Evolutionary conservation across 2,329 filamentous ascomycete genomes (phyloP).

Genomic region (Diplodia sapinea): DNA sequence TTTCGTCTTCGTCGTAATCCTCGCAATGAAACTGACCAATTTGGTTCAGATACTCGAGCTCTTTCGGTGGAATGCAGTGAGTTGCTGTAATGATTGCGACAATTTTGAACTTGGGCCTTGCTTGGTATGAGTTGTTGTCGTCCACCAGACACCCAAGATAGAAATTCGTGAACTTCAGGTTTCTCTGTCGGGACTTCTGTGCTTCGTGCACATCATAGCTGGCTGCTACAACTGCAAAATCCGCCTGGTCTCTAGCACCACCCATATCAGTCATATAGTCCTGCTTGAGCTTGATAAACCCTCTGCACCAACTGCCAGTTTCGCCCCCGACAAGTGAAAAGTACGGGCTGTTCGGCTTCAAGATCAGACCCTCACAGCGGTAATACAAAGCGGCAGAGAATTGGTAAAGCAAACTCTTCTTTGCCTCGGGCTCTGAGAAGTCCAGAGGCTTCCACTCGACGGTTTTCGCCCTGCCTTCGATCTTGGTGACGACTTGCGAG

Average conservation of each 20-base stretch:
- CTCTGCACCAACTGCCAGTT: conserved; percentile 32
- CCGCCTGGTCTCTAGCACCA: conserved; percentile 68
- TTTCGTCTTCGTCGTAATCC: conserved; percentile 37
- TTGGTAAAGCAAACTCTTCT: conserved; percentile 59
- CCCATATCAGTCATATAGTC: conserved; percentile 81
- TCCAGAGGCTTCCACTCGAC: conserved; percentile 71
- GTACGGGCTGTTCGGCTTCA: conserved; percentile 83
- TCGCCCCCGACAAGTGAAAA: conserved; percentile 54
- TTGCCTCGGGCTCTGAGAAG: conserved; percentile 62
- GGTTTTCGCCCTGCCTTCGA: conserved; percentile 68
- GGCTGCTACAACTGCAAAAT: conserved; percentile 80
- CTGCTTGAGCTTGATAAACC: conserved; percentile 84
- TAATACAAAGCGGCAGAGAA: conserved; percentile 72
- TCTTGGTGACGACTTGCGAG: conserved; percentile 59
- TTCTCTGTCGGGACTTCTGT: conserved; percentile 58
- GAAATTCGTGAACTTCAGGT: conserved; percentile 78
- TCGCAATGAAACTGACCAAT: conserved; percentile 48
- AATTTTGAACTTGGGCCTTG: conserved; percentile 67
- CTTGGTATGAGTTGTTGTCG: conserved; percentile 59
- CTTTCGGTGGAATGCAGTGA: conserved; percentile 53
- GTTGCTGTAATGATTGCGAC: conserved; percentile 61
- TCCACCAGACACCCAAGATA: conserved; percentile 78
- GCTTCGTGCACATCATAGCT: conserved; percentile 71
- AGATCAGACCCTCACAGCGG: conserved; percentile 76
- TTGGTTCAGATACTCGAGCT: conserved; percentile 52